A percentile compares a stretch with the other conserved stretches of the same genome.
Evolutionary conservation across 2,329 filamentous ascomycete genomes (phyloP).

Genomic region (Aspergillus proliferans): DNA sequence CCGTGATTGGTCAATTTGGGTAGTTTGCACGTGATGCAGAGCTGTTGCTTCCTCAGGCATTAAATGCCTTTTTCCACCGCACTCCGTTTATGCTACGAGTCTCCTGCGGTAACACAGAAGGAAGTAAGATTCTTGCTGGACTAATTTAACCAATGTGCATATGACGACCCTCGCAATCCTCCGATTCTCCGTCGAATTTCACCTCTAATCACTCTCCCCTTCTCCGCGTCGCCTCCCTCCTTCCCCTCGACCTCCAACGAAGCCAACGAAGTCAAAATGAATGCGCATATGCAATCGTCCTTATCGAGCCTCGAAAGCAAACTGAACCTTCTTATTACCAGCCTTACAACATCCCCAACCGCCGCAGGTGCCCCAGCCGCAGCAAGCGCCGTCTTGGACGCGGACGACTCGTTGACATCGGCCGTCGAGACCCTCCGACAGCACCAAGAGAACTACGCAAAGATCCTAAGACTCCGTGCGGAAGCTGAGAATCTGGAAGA

Average conservation of each 20-base stretch:
- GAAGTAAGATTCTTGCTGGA: too few relatives aligned
- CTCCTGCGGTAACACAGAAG: too few relatives aligned
- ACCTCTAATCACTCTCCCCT: constrained; percentile 2
- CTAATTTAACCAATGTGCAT: too few relatives aligned
- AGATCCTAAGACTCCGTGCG: constrained; percentile 34
- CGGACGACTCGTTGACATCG: constrained; percentile 37
- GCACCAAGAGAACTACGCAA: constrained; percentile 41
- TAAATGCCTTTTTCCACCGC: background rate
- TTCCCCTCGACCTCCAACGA: background rate
- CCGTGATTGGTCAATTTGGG: background rate
- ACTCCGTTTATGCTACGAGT: background rate
- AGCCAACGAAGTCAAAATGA: constrained; percentile 27
- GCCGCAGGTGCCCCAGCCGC: constrained; percentile 38
- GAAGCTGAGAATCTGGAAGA: constrained; percentile 37
- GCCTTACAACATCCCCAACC: constrained; percentile 39
- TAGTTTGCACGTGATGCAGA: background rate
- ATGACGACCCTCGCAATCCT: too few relatives aligned
- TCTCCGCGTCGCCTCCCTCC: background rate
- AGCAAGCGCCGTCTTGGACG: constrained; percentile 33
- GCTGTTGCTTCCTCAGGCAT: background rate
- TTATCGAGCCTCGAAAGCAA: constrained; percentile 38
- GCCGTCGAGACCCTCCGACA: constrained; percentile 36
- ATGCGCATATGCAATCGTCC: constrained; percentile 32
- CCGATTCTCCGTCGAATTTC: background rate
- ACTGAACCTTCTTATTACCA: constrained; percentile 36